Percentiles rank a stretch among this genome's conserved stretches.
phyloP scores from a whole-genome alignment of 495 filamentous ascomycete species.

The Copromyces sp. region DNA sequence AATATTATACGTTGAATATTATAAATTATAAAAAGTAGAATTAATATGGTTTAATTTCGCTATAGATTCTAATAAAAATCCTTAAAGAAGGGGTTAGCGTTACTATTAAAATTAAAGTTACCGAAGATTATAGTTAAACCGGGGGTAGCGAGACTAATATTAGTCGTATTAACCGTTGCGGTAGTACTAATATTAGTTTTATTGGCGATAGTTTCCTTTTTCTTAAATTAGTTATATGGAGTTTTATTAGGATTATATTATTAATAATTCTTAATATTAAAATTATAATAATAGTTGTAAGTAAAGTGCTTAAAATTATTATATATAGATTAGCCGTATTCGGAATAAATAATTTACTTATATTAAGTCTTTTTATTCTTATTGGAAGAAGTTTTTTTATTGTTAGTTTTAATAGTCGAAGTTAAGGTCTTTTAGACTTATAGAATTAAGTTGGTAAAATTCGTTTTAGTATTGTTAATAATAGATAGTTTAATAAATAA shows the following conservation, averaged over 20 bases:
- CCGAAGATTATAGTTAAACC: no score
- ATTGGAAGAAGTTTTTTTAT: not conserved
- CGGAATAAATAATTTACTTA: not conserved
- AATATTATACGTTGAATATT: not conserved
- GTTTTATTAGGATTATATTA: not conserved
- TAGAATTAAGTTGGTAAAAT: not conserved
- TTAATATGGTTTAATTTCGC: not conserved
- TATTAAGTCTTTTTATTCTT: not conserved
- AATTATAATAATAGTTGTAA: not conserved
- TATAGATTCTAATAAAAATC: not conserved
- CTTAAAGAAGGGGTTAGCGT: no score
- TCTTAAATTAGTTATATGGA: not conserved
- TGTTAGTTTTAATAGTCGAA: not conserved
- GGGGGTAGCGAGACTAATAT: not conserved
- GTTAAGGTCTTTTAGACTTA: not conserved
- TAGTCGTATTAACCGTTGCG: not conserved
- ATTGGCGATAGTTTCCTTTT: not conserved
- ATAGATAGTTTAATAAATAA: not conserved
- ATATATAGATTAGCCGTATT: not conserved
- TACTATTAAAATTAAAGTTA: no score
- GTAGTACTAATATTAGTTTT: not conserved
- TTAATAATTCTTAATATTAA: no score
- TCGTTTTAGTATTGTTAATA: not conserved
- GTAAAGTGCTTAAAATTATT: not conserved
- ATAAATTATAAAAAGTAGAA: not conserved